These are phyloP conservation scores for Cystoderma amianthinum DNA, from an alignment of 768 basidiomycete species.

Conservation along the genomic window DNA sequence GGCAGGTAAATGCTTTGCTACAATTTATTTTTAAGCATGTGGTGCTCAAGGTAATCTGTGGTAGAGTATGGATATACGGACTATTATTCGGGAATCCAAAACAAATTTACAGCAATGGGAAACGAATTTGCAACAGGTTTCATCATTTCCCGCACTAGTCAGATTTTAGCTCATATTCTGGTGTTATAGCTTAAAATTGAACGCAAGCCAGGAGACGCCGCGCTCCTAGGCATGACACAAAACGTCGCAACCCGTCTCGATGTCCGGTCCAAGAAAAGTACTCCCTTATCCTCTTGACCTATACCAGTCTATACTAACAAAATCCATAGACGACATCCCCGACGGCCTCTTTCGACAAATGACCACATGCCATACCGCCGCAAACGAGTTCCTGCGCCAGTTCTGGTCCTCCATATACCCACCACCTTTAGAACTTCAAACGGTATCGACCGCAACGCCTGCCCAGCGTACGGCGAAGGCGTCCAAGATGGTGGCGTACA, in stretches of 20 bases:
- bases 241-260: slow-evolving; percentile 72
- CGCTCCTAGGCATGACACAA: slow-evolving; percentile 68
- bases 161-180: neutral
- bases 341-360: slow-evolving; percentile 75
- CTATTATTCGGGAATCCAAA: slow-evolving; percentile 40
- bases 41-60: slow-evolving; percentile 1
- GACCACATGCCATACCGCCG: slow-evolving; percentile 85
- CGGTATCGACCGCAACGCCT: slow-evolving; percentile 42
- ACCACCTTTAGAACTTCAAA: slow-evolving; percentile 49
- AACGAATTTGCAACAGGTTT: slow-evolving; percentile 41
- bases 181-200: slow-evolving; percentile 56
- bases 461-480: slow-evolving; percentile 73
- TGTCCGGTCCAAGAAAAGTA: slow-evolving; percentile 59
- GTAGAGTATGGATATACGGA: slow-evolving; percentile 39
- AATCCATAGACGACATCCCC: slow-evolving; percentile 65
- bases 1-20: slow-evolving; percentile 22
- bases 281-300: slow-evolving; percentile 11
- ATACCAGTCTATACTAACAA: neutral
- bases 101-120: slow-evolving; percentile 51
- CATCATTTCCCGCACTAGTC: neutral
- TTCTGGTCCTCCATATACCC: slow-evolving; percentile 91
- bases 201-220: slow-evolving; percentile 58
- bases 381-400: slow-evolving; percentile 94
- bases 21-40: slow-evolving; percentile 1
- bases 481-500: slow-evolving; percentile 82